phyloP scores from a whole-genome alignment of 208 protist genomes.

The Trypanosoma congolense region DNA sequence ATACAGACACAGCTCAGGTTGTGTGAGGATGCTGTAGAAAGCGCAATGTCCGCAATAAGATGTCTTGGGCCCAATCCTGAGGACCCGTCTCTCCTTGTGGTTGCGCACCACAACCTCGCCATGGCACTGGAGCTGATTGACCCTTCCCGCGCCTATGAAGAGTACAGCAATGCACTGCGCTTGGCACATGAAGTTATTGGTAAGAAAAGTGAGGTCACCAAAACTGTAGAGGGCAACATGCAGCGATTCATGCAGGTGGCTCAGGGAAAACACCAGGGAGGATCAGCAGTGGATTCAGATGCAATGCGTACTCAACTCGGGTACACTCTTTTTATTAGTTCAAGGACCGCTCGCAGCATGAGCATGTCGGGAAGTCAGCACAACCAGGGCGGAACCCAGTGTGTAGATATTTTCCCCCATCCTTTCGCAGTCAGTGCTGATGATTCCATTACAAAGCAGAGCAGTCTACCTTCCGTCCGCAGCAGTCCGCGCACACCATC shows the following conservation, averaged over 20 bases:
- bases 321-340: background rate
- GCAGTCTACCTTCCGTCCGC: background rate
- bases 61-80: slow-evolving; percentile 61
- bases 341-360: background rate
- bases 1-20: slow-evolving; percentile 77
- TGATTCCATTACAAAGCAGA: background rate
- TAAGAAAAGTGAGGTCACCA: slow-evolving; percentile 44
- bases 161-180: slow-evolving; percentile 65
- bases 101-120: slow-evolving; percentile 89
- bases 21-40: slow-evolving; percentile 70
- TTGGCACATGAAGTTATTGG: slow-evolving; percentile 43
- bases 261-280: slow-evolving; percentile 5
- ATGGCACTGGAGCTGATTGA: slow-evolving; percentile 85
- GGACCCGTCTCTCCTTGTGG: slow-evolving; percentile 72
- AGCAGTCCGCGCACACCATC: background rate
- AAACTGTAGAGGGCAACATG: slow-evolving; percentile 69
- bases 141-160: slow-evolving; percentile 46
- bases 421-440: slow-evolving; percentile 38
- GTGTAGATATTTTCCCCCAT: slow-evolving; percentile 67
- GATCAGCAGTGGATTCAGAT: background rate
- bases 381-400: slow-evolving; percentile 9
- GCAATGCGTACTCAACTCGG: background rate
- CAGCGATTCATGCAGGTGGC: slow-evolving; percentile 39
- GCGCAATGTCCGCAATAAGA: slow-evolving; percentile 64
- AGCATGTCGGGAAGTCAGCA: background rate